Evolutionary conservation across 2,329 filamentous ascomycete genomes (phyloP).

Genomic region (Polychaeton citri): DNA sequence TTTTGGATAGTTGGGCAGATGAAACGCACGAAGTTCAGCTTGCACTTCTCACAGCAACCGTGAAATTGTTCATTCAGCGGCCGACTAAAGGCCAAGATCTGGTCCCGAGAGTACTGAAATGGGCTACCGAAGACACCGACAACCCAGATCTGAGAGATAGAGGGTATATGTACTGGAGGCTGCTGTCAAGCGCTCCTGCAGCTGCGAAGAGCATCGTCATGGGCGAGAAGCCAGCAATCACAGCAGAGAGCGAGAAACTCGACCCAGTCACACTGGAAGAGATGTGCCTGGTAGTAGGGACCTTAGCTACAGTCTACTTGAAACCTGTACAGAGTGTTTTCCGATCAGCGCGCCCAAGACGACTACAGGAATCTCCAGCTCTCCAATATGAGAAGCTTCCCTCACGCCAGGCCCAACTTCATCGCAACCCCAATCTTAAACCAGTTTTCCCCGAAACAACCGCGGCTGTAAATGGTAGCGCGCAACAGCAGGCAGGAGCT

Average conservation of each 20-base stretch:
- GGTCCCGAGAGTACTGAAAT: slow-evolving; percentile 89
- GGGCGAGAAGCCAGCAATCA: slow-evolving; percentile 94
- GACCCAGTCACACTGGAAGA: slow-evolving; percentile 87
- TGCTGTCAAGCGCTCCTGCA: slow-evolving; percentile 82
- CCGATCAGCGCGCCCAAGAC: slow-evolving; percentile 68
- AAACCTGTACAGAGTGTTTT: slow-evolving; percentile 98
- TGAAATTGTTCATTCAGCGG: slow-evolving; percentile 94
- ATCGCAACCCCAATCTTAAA: neutral
- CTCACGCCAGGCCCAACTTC: slow-evolving; percentile 33
- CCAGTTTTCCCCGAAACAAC: slow-evolving; percentile 20
- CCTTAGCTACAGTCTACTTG: slow-evolving; percentile 89
- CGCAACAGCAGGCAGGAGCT: neutral
- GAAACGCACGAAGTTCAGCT: slow-evolving; percentile 94
- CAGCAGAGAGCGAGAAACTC: slow-evolving; percentile 86
- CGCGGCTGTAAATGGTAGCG: slow-evolving; percentile 1
- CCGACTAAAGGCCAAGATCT: slow-evolving; percentile 89
- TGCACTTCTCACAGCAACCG: slow-evolving; percentile 84
- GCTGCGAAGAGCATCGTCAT: slow-evolving; percentile 82
- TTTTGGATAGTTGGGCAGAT: slow-evolving; percentile 83
- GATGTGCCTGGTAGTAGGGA: slow-evolving; percentile 93
- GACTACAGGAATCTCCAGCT: slow-evolving; percentile 69
- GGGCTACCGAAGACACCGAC: slow-evolving; percentile 98
- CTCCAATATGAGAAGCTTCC: slow-evolving; percentile 61
- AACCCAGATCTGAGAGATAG: slow-evolving; percentile 92
- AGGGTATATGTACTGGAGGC: slow-evolving; percentile 98